Evolutionary conservation across 2,329 filamentous ascomycete genomes (phyloP), one percentile per base, ranked within the genome.

Genomic region (Fusarium nisikadoi): DNA sequence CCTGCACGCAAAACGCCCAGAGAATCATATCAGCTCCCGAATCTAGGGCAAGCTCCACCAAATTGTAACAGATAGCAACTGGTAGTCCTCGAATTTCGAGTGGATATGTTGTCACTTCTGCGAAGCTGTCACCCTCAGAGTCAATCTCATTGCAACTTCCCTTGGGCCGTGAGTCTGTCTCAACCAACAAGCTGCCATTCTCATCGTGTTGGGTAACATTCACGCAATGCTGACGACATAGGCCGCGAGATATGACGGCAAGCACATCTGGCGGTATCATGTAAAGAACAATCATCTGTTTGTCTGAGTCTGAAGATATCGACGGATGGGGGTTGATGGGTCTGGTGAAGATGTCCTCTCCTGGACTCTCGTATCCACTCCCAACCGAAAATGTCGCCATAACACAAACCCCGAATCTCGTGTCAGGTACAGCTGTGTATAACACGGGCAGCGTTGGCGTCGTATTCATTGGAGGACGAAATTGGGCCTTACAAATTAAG

Each of bases 201-300:
- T 56, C 65, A 20, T 64, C 65, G 20, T 62, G 62, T 9, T 56
- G 45, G 36, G 55, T 43, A 36, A 35, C 36, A 27, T 62, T 39
- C 38, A 50, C 57, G 25, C 36, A 55, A 33, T 52, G 36, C 29
- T 63, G 65, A 58, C 66, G 45, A 29, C 67, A 59, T 31, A 63
- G 54, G 25, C 62, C 56, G 13, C 59, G 71, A 29, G 74, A 72
- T 46, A 80, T 78, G 23, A 82, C 77, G 36, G 83, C 81, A 67
- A 89, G 87, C 5, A 87, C 78, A 77, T 92, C 89, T 1, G 85
- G 79, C 0, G 91, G 90, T 4, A 93, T 81, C 2, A 85, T 90
- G 77, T 90, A 93, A 4, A 92, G 81, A 57, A 90, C 85, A 31
- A 93, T 71, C 43, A 81, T 76, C 70, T 85, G 84, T 49, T 35